phyloP scores from a whole-genome alignment of 352 stramenopile genomes.

The Saprolegnia parasitica region DNA sequence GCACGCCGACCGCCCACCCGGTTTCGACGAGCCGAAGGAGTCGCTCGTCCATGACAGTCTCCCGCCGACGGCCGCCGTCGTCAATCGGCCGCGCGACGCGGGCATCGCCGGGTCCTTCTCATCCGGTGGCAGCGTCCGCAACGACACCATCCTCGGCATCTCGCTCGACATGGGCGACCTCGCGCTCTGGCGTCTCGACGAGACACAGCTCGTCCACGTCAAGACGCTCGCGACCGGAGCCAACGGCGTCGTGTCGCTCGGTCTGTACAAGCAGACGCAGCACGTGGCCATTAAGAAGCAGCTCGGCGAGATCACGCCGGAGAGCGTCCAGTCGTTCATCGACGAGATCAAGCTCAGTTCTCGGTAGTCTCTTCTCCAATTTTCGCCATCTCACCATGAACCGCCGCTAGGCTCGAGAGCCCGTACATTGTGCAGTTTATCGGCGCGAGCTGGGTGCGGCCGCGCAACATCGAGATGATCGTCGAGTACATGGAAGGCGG shows the following conservation, averaged over 20 bases:
- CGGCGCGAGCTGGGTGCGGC: conserved; percentile 62
- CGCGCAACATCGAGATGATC: conserved; percentile 52
- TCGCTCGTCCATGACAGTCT: conserved; percentile 7
- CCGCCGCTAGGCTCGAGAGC: conserved; percentile 2
- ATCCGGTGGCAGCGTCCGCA: background rate
- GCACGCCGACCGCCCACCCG: background rate
- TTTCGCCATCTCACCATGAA: background rate
- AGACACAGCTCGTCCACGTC: conserved; percentile 3
- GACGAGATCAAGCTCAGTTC: conserved; percentile 25
- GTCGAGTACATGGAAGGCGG: conserved; percentile 70
- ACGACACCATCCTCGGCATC: conserved; percentile 20
- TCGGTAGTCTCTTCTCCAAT: background rate
- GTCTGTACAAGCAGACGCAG: conserved; percentile 17
- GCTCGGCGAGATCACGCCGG: conserved; percentile 8
- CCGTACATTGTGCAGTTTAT: conserved; percentile 88
- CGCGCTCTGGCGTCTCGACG: conserved; percentile 23
- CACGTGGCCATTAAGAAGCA: conserved; percentile 27
- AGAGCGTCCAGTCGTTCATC: conserved; percentile 23
- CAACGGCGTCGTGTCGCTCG: conserved; percentile 10
- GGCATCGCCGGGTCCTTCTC: background rate
- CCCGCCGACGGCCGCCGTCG: background rate
- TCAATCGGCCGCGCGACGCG: background rate
- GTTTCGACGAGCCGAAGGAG: background rate
- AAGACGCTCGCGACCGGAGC: conserved; percentile 5
- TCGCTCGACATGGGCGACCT: conserved; percentile 26